Evolutionary conservation across 1,139 yeast genomes (phyloP), one percentile per base, ranked within the genome.

Genomic region (Geotrichum fermentans): DNA sequence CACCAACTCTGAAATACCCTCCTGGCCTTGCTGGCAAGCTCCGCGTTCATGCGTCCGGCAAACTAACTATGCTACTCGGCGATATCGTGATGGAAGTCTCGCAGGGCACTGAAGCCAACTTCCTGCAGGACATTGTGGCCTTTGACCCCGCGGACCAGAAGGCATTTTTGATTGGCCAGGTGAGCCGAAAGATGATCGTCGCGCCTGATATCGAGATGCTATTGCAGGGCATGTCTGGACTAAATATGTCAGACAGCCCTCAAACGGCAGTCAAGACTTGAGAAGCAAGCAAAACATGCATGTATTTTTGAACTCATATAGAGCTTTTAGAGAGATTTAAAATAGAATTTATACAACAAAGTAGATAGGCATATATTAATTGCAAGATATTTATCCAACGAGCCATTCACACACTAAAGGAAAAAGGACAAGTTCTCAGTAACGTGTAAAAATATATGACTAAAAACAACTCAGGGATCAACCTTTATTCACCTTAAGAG

Each of bases 31-130:
- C 87, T 20, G 97, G 96, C 3, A 73, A 75, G 26, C 61, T 89
- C 36, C 78, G 90, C 52, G 73, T 85, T 47, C 96, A 88, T 64
- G 77, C 80, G 59, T 85, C 95, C 0, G 97, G 97, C 5, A 84
- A 78, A 61, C 68, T 88, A 35, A 74, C 92, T 11, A 77, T 89
- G 65, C 77, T 79, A 53, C 71, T 89, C 49, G 96, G 96, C 8
- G 77, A 82, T 50, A 77, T 80, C 34, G 71, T 74, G 14, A 74
- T 89, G 74, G 84, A 82, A 53, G 80, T 88, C 10, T 73, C 82
- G 5, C 76, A 78, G 60, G 96, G 96, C n/a, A 80, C 84, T 1
- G 77, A 80, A 11, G 69, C 84, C 11, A 75, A 77, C n/a, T 83
- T 87, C 58, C 67, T 84, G 41, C 96, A 89, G 63, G 92, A 87